A percentile compares a stretch with the other conserved stretches of the same genome.
Evolutionary conservation across 768 basidiomycete genomes (phyloP).

Genomic region (Coprinopsis marcescibilis): DNA sequence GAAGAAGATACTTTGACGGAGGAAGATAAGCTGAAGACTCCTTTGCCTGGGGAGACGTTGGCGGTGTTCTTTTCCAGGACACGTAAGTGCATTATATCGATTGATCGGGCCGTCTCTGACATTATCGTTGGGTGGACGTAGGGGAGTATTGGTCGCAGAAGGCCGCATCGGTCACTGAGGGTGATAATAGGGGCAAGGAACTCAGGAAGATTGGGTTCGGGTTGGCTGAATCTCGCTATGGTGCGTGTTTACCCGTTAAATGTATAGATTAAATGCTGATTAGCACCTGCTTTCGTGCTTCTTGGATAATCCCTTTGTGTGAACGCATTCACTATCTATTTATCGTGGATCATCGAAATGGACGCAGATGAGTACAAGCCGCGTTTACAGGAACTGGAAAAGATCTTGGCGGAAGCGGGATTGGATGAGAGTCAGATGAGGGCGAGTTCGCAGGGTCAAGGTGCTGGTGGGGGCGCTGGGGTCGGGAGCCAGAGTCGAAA

Average conservation of each 20-base stretch:
- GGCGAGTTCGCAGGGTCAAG: constrained; percentile 34
- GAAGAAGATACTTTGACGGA: constrained; percentile 36
- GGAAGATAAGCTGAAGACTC: constrained; percentile 71
- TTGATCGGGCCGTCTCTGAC: neutral
- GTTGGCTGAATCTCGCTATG: constrained; percentile 67
- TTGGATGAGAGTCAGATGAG: constrained; percentile 80
- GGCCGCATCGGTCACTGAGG: constrained; percentile 39
- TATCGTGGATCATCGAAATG: neutral
- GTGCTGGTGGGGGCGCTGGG: constrained; percentile 29
- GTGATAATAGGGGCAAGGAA: constrained; percentile 70
- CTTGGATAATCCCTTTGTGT: neutral
- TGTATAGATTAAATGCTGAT: constrained; percentile 3
- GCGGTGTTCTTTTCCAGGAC: constrained; percentile 80
- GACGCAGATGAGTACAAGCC: constrained; percentile 66
- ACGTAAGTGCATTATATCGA: constrained; percentile 37
- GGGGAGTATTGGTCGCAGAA: constrained; percentile 79
- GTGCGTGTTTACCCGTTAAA: constrained; percentile 40
- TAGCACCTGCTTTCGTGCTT: constrained; percentile 20
- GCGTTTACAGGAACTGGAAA: constrained; percentile 74
- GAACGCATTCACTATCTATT: too few relatives aligned
- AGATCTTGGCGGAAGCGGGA: constrained; percentile 77
- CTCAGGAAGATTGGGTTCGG: constrained; percentile 74
- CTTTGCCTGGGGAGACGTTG: constrained; percentile 78
- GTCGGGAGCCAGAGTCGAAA: constrained; percentile 48
- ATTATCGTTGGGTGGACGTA: too few relatives aligned